Percentiles rank a stretch among this genome's conserved stretches.
Evolutionary conservation across 139 green algal species (phyloP).

Genomic region (Bryopsis sp.): DNA sequence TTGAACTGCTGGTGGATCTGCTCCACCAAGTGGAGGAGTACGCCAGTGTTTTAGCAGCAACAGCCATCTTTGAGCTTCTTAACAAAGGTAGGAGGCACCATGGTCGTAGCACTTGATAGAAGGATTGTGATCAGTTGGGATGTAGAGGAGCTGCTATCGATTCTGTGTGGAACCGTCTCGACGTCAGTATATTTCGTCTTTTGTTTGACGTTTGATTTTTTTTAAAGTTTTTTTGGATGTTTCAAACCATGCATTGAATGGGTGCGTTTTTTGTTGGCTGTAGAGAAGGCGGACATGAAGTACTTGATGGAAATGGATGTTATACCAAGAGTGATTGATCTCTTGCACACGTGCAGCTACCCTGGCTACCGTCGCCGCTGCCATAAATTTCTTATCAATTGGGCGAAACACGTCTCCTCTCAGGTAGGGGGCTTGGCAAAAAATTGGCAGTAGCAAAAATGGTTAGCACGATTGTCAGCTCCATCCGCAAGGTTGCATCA

Average conservation of each 20-base stretch:
- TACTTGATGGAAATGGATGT: neutral
- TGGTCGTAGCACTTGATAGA: too few relatives aligned
- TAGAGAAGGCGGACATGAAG: neutral
- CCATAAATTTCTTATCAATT: neutral
- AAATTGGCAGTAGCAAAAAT: too few relatives aligned
- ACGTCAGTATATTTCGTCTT: too few relatives aligned
- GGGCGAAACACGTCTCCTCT: neutral
- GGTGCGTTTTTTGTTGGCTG: too few relatives aligned
- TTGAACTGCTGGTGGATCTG: neutral
- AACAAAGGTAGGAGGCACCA: too few relatives aligned
- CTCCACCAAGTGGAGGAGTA: slow-evolving; percentile 3
- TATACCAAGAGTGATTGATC: neutral
- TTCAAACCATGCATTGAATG: too few relatives aligned
- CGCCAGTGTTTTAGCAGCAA: neutral
- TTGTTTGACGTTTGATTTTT: too few relatives aligned
- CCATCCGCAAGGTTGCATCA: neutral
- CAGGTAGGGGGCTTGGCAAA: too few relatives aligned
- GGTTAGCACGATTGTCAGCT: neutral
- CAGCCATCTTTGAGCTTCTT: slow-evolving; percentile 8
- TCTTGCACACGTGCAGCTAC: neutral
- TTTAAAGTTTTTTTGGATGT: too few relatives aligned
- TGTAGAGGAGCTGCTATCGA: too few relatives aligned
- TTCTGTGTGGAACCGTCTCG: too few relatives aligned
- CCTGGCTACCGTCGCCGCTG: neutral
- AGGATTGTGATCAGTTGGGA: too few relatives aligned